phyloP scores from a whole-genome alignment of 176 grass and related monocot species.

The Avena eriantha region DNA sequence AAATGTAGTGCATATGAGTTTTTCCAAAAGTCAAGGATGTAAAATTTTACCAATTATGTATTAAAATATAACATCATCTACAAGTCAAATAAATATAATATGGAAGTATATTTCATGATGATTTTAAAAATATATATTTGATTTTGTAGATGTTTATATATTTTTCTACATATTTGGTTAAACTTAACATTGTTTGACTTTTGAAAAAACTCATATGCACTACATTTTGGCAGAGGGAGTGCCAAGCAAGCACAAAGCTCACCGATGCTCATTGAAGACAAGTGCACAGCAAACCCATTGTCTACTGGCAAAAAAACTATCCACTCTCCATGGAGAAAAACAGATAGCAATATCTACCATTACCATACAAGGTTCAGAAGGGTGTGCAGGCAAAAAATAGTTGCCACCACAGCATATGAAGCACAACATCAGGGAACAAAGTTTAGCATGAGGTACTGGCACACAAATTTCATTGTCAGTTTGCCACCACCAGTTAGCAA shows the following conservation, averaged over 20 bases:
- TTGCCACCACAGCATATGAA: not conserved
- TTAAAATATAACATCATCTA: too few species aligned
- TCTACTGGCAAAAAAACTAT: too few species aligned
- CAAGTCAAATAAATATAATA: too few species aligned
- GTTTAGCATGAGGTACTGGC: not conserved
- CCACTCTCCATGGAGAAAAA: not conserved
- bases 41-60: too few species aligned
- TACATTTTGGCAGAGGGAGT: not conserved
- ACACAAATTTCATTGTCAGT: not conserved
- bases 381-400: not conserved
- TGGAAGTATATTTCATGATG: too few species aligned
- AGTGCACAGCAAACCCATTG: not conserved
- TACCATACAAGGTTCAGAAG: not conserved
- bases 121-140: too few species aligned
- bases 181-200: too few species aligned
- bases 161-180: too few species aligned
- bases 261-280: not conserved
- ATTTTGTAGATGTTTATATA: too few species aligned
- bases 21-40: too few species aligned
- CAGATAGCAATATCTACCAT: not conserved
- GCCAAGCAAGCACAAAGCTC: conserved; percentile 4
- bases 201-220: too few species aligned
- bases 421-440: not conserved
- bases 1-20: too few species aligned
- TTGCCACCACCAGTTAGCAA: not conserved